Evolutionary conservation across 2,329 filamentous ascomycete genomes (phyloP).

Genomic region (Nemania serpens): DNA sequence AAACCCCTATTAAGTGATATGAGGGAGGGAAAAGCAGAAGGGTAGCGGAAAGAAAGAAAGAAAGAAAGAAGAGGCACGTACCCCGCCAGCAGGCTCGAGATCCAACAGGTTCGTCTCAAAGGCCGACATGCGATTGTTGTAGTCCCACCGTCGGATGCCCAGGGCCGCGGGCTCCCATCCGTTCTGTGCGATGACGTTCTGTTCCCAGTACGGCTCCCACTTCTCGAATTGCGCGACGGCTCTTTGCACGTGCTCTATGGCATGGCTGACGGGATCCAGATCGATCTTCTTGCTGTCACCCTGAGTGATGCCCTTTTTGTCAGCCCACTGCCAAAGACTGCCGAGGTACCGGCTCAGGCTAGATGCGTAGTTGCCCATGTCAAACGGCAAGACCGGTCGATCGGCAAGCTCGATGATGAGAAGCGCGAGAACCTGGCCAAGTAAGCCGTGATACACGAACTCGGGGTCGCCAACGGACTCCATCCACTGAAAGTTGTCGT

Average conservation of each 20-base stretch:
- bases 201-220: slow-evolving; percentile 81
- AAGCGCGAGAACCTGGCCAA: slow-evolving; percentile 80
- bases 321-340: slow-evolving; percentile 68
- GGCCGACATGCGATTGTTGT: slow-evolving; percentile 77
- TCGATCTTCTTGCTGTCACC: slow-evolving; percentile 48
- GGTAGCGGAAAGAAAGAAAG: no score
- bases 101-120: slow-evolving; percentile 89
- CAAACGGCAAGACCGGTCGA: slow-evolving; percentile 79
- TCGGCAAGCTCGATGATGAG: slow-evolving; percentile 87
- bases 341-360: slow-evolving; percentile 68
- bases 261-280: slow-evolving; percentile 64
- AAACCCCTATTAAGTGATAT: neutral
- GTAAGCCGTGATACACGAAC: slow-evolving; percentile 77
- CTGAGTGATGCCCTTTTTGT: slow-evolving; percentile 54
- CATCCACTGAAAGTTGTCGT: slow-evolving; percentile 91
- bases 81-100: slow-evolving; percentile 70
- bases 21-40: neutral
- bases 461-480: slow-evolving; percentile 76
- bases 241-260: slow-evolving; percentile 63
- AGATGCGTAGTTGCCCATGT: slow-evolving; percentile 73
- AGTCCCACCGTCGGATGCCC: slow-evolving; percentile 69
- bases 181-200: slow-evolving; percentile 68
- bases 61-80: slow-evolving; percentile 57
- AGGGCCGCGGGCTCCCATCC: slow-evolving; percentile 77
- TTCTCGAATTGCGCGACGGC: slow-evolving; percentile 69